These are phyloP conservation scores for Cichorium intybus DNA, from an alignment of 140 eudicot genomes.

Conservation along the genomic window DNA sequence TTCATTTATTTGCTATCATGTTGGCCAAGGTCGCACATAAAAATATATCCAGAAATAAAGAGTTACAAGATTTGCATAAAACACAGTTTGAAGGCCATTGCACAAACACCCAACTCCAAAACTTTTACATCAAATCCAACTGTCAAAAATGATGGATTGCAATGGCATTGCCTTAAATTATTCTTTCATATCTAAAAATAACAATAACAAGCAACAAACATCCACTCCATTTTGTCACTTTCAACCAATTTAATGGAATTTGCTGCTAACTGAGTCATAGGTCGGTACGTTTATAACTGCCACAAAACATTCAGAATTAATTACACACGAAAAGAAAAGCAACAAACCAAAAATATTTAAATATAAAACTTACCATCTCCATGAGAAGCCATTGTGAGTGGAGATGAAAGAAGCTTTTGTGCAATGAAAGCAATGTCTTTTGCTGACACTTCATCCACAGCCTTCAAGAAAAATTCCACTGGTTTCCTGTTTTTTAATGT, in stretches of 20 bases:
- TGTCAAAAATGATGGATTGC: constrained; percentile 25
- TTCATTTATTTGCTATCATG: too few relatives aligned
- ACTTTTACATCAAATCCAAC: constrained; percentile 22
- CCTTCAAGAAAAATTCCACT: constrained; percentile 72
- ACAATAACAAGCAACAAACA: constrained; percentile 14
- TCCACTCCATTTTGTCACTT: constrained; percentile 5
- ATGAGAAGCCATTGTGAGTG: constrained; percentile 90
- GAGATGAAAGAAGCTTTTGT: constrained; percentile 64
- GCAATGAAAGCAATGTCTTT: constrained; percentile 60
- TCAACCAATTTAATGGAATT: constrained; percentile 33
- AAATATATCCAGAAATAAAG: neutral
- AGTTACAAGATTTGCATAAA: constrained; percentile 11
- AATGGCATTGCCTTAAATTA: constrained; percentile 10
- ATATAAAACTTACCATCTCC: constrained; percentile 61
- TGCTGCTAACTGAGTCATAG: constrained; percentile 58
- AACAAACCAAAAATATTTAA: neutral
- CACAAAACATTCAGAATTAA: neutral
- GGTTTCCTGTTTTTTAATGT: constrained; percentile 61
- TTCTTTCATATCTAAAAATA: constrained; percentile 18
- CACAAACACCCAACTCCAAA: constrained; percentile 14
- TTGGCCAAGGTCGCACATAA: too few relatives aligned
- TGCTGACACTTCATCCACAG: constrained; percentile 59
- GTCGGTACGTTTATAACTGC: constrained; percentile 73
- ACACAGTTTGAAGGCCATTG: constrained; percentile 7
- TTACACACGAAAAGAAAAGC: neutral